These are phyloP conservation scores for Phanerochaete sordida DNA, from an alignment of 768 basidiomycete species.

Conservation along the genomic window DNA sequence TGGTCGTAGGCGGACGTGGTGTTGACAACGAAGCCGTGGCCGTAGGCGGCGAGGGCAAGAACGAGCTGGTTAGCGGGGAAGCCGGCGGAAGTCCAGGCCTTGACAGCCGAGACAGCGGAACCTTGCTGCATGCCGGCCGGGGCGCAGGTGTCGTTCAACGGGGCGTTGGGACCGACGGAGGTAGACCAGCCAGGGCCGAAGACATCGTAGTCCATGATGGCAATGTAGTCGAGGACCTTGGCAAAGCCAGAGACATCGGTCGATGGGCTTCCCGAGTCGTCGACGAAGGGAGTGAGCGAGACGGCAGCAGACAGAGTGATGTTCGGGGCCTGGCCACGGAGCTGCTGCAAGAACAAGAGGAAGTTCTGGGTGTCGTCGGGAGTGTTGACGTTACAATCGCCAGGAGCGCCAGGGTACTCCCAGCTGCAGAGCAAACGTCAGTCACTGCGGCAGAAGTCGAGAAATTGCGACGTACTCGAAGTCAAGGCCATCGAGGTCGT, in stretches of 20 bases:
- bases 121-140: constrained; percentile 55
- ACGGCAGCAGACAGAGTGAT: constrained; percentile 58
- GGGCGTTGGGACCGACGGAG: constrained; percentile 81
- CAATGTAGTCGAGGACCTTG: constrained; percentile 61
- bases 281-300: constrained; percentile 46
- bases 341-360: constrained; percentile 66
- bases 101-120: constrained; percentile 74
- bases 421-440: constrained; percentile 58
- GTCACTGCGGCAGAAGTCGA: constrained; percentile 41
- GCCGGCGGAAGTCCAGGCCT: constrained; percentile 73
- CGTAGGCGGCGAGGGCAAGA: constrained; percentile 83
- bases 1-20: constrained; percentile 30
- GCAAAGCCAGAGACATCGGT: constrained; percentile 72
- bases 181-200: constrained; percentile 42
- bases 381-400: constrained; percentile 65
- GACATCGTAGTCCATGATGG: constrained; percentile 71
- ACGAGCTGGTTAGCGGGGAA: constrained; percentile 77
- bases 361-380: constrained; percentile 70
- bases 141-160: constrained; percentile 76
- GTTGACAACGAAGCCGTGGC: constrained; percentile 61
- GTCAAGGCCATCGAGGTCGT: constrained; percentile 24
- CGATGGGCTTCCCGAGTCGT: constrained; percentile 50
- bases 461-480: constrained; percentile 10
- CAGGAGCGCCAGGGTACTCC: constrained; percentile 75
- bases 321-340: constrained; percentile 49